phyloP scores from a whole-genome alignment of 805 yeast species.

The Wickerhamiella hasegawae region DNA sequence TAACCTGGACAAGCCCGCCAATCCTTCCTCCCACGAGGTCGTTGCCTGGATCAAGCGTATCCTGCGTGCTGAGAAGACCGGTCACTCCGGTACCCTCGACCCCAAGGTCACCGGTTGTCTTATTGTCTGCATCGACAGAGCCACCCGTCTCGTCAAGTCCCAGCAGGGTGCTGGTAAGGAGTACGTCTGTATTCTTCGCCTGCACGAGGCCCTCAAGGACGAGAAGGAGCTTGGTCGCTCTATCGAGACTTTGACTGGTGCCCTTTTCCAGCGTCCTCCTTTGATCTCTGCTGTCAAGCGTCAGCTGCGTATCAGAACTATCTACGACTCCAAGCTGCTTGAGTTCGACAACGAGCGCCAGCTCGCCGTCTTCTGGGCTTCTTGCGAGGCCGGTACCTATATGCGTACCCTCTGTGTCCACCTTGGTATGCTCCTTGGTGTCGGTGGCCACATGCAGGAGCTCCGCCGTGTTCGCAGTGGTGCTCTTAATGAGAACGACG shows the following conservation, averaged over 20 bases:
- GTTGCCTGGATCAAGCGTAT: slow-evolving; percentile 98
- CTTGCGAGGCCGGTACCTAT: slow-evolving; percentile 99
- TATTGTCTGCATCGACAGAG: slow-evolving; percentile 95
- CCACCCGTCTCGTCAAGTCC: slow-evolving; percentile 93
- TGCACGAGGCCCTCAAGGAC: slow-evolving; percentile 84
- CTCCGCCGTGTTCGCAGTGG: slow-evolving; percentile 98
- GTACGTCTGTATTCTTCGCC: slow-evolving; percentile 92
- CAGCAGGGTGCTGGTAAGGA: slow-evolving; percentile 99
- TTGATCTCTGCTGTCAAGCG: slow-evolving; percentile 97
- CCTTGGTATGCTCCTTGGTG: slow-evolving; percentile 94
- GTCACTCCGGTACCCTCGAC: slow-evolving; percentile 98
- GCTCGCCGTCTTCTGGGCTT: slow-evolving; percentile 97
- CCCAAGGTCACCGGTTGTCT: slow-evolving; percentile 98
- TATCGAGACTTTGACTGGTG: slow-evolving; percentile 93
- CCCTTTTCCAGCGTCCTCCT: slow-evolving; percentile 98
- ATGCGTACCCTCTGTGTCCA: slow-evolving; percentile 99
- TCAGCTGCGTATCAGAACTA: slow-evolving; percentile 95
- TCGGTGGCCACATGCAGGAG: slow-evolving; percentile 99
- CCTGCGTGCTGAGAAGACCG: slow-evolving; percentile 89
- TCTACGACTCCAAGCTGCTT: slow-evolving; percentile 86
- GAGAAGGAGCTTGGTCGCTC: slow-evolving; percentile 78
- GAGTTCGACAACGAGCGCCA: slow-evolving; percentile 96
- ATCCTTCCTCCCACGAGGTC: slow-evolving; percentile 97
- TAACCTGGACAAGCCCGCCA: slow-evolving; percentile 93
- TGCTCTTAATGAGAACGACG: slow-evolving; percentile 79